Percentiles rank a stretch among this genome's conserved stretches.
Conservation (phyloP, 108 stramenopile genomes). For the Seminavis robusta region DNA sequence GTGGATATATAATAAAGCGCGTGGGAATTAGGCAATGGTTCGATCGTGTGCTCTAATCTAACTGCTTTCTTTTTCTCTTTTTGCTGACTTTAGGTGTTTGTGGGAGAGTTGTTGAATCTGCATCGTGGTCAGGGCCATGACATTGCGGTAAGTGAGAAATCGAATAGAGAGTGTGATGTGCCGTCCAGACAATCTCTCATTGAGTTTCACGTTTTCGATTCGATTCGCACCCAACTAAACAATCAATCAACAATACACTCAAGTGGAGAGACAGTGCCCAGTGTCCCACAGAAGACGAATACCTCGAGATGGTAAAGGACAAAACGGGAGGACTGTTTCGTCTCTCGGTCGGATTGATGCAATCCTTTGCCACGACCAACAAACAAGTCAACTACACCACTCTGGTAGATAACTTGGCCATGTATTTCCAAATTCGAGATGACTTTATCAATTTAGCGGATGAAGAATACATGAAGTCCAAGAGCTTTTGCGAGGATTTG, state of each 20-base stretch:
- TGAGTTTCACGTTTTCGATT: too few relatives aligned
- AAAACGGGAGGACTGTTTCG: slow-evolving; percentile 97
- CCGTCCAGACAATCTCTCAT: not conserved
- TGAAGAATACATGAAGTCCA: slow-evolving; percentile 91
- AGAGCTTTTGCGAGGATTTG: slow-evolving; percentile 96
- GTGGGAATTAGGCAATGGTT: too few relatives aligned
- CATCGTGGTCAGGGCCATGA: slow-evolving; percentile 95
- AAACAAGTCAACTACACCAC: slow-evolving; percentile 56
- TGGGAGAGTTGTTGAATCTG: slow-evolving; percentile 86
- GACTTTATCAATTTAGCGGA: slow-evolving; percentile 93
- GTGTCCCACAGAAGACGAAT: slow-evolving; percentile 84
- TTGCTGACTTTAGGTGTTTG: too few relatives aligned
- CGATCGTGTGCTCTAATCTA: too few relatives aligned
- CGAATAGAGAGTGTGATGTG: not conserved
- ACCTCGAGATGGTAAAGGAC: slow-evolving; percentile 82
- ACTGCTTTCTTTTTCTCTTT: slow-evolving; percentile 5
- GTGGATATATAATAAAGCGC: too few relatives aligned
- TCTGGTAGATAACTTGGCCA: slow-evolving; percentile 85
- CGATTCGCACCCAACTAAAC: not conserved
- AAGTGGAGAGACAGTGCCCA: slow-evolving; percentile 73
- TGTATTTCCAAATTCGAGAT: slow-evolving; percentile 96
- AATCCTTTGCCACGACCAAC: slow-evolving; percentile 73
- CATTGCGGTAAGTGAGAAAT: slow-evolving; percentile 42
- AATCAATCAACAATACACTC: too few relatives aligned
- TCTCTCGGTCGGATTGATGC: slow-evolving; percentile 92